These are phyloP conservation scores for Suillus ampliporus DNA, from an alignment of 768 basidiomycete species.

Conservation along the genomic window DNA sequence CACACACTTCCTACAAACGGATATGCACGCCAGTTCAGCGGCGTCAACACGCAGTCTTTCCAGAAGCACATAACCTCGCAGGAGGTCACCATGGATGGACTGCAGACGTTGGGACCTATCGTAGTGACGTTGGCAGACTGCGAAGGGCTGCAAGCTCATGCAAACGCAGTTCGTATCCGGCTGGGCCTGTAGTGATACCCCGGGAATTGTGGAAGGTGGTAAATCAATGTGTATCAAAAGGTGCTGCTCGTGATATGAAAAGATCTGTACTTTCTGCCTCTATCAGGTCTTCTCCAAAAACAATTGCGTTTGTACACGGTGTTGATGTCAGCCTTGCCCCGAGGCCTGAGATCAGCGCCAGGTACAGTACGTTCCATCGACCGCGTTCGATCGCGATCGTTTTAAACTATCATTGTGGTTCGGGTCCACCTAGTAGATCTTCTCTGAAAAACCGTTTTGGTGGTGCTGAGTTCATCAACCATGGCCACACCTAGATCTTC, in stretches of 20 bases:
- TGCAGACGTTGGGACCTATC: conserved; percentile 80
- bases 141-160: conserved; percentile 94
- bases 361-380: background rate
- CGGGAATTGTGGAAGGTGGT: background rate
- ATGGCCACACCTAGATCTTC: background rate
- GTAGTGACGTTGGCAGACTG: conserved; percentile 92
- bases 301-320: background rate
- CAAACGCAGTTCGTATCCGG: conserved; percentile 92
- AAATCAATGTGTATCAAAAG: conserved; percentile 3
- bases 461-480: background rate
- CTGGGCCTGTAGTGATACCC: conserved; percentile 38
- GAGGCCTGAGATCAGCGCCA: background rate
- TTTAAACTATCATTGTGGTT: too few species aligned
- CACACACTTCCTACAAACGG: conserved; percentile 97
- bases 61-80: conserved; percentile 99
- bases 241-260: background rate
- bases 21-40: conserved; percentile 97
- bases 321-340: too few species aligned
- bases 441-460: background rate
- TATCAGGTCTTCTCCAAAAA: background rate
- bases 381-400: background rate
- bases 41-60: conserved; percentile 96
- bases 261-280: background rate
- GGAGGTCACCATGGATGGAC: conserved; percentile 81
- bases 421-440: background rate